Conservation (phyloP, 140 eudicot species). For the Erigeron philadelphicus region DNA sequence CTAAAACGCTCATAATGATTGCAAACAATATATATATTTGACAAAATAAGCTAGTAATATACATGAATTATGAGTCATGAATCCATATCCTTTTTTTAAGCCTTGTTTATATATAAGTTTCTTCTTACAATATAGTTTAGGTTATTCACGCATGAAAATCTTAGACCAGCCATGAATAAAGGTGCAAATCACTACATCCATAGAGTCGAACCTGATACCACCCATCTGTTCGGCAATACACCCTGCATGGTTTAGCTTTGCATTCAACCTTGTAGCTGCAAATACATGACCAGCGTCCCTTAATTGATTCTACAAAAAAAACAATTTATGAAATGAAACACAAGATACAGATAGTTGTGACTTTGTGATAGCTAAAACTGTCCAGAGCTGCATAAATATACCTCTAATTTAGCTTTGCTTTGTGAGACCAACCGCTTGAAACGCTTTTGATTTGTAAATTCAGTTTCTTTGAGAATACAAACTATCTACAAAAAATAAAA, state of each 20-base stretch:
- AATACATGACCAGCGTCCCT: constrained; percentile 96
- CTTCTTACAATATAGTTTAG: background rate
- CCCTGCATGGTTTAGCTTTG: constrained; percentile 88
- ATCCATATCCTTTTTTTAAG: no score
- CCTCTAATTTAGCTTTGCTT: constrained; percentile 71
- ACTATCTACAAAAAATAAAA: constrained; percentile 49
- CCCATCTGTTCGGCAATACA: constrained; percentile 98
- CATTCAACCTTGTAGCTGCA: constrained; percentile 99
- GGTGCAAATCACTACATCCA: constrained; percentile 7
- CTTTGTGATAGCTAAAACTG: background rate
- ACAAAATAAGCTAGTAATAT: background rate
- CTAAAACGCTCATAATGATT: background rate
- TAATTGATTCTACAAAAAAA: constrained; percentile 57
- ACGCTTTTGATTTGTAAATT: constrained; percentile 90
- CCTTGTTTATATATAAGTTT: background rate
- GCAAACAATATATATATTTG: background rate
- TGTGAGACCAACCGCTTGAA: constrained; percentile 99
- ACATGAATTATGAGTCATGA: background rate
- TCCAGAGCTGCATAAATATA: constrained; percentile 19
- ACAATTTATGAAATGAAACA: constrained; percentile 1
- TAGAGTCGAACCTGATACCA: constrained; percentile 61
- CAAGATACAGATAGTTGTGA: constrained; percentile 11
- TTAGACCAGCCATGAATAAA: constrained; percentile 13
- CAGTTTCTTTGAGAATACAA: constrained; percentile 84
- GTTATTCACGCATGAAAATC: background rate